Base-by-base conservation (phyloP, 768 basidiomycete genomes). In the Cystofilobasidium bisporidii region DNA sequence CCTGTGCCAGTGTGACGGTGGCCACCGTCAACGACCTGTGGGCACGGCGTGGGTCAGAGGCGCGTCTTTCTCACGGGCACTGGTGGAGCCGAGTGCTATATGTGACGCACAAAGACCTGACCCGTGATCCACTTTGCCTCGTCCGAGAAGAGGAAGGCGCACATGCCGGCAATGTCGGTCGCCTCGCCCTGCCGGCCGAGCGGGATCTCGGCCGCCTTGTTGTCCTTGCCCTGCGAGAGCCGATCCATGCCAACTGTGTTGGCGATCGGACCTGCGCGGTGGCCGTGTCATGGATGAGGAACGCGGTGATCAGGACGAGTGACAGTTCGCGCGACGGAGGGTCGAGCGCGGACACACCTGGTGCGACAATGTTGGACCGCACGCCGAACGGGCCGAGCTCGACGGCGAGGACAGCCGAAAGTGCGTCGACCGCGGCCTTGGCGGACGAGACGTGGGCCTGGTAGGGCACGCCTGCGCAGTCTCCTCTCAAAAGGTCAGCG, bases 301-400 rank as follows among this genome's bases (percentile, higher is more conserved):
- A n/a, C n/a, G n/a, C n/a, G n/a, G n/a, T n/a, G n/a, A n/a, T n/a
- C n/a, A n/a, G n/a, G n/a, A n/a, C n/a, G n/a, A n/a, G n/a, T n/a
- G n/a, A 20, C 22, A n/a, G 20, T 30, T 55, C 24, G 53, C 0
- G 15, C 5, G 60, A 60, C n/a, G 38, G 12, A 22, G 11, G 41
- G 56, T 10, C 2, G 26, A 12, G 3, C 24, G 45, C n/a, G 26
- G 26, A 74, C 77, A 72, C 67, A 80, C 77, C 77, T 36, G 75
- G 77, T 0, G 76, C 76, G 45, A 78, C 75, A 28, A 77, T 74
- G 70, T 79, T 96, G 22, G 89, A 89, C 56, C 93, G 85, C 24
- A 98, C 85, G n/a, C 94, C 94, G 72, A 85, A 83, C 5, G 93
- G 94, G 0, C 93, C 94, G 78, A 94, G 92, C 78, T 98, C 93